Percentiles rank a stretch among this genome's conserved stretches.
phyloP scores from a whole-genome alignment of 805 yeast species.

The Hanseniaspora meyeri region DNA sequence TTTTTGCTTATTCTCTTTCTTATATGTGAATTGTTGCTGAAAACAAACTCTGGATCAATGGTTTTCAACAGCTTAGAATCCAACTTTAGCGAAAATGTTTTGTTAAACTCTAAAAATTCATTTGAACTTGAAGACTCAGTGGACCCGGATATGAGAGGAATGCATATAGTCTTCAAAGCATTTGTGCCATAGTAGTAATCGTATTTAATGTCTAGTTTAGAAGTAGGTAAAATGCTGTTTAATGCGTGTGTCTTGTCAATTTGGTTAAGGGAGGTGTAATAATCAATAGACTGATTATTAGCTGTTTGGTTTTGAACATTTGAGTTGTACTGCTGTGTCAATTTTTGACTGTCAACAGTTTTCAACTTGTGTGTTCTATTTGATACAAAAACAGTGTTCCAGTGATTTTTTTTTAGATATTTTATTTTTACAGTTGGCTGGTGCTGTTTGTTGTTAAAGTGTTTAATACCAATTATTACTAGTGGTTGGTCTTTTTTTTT shows the following conservation, averaged over 20 bases:
- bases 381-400: background rate
- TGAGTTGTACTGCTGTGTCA: background rate
- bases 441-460: background rate
- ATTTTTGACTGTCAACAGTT: background rate
- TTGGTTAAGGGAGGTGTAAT: background rate
- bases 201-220: conserved; percentile 1
- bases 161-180: conserved; percentile 10
- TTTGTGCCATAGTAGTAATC: conserved; percentile 11
- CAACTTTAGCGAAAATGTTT: background rate
- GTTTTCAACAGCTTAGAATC: conserved; percentile 19
- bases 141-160: background rate
- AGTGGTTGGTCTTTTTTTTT: background rate
- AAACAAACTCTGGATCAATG: conserved; percentile 2
- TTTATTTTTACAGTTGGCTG: background rate
- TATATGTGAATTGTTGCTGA: conserved; percentile 5
- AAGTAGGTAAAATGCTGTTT: background rate
- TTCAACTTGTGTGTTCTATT: conserved; percentile 2
- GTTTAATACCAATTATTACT: background rate
- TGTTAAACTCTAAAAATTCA: background rate
- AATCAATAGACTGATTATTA: background rate
- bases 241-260: background rate
- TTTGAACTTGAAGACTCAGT: background rate
- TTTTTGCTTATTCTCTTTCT: background rate
- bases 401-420: background rate
- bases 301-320: background rate